Base-by-base conservation (phyloP, 1,139 yeast genomes). In the Geotrichum fermentans region DNA sequence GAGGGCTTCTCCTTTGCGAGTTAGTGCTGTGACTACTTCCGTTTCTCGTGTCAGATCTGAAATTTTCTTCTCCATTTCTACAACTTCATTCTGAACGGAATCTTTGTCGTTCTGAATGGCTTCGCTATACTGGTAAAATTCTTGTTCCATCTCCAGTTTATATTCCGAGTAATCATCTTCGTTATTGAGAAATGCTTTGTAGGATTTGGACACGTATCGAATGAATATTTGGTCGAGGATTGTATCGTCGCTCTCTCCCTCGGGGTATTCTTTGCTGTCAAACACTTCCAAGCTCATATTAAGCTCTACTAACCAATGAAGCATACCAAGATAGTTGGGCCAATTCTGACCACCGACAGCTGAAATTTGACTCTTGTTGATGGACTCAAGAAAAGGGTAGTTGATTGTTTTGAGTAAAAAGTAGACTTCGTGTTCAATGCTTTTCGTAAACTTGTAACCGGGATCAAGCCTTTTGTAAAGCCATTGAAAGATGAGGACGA, bases 291-390 rank as follows among this genome's bases (percentile, higher is more conserved):
- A 65, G 47, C 77, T 72, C 26, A 71, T 68, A 56, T 75, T 78
- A 32, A 83, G 68, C 58, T 78, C 78, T 11, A 84, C 80, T 43
- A 87, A 63, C 96, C 96, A 87, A 64, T 83, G 80, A 29, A 88
- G 70, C 75, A 89, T 79, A 1, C 94, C 96, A 46, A 89, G 67
- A 59, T 87, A 84, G 20, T 78, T 76, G 14, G 88, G 90, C 97
- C 97, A 88, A 59, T 83, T 83, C 51, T 83, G 83, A 1, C 96
- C 95, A 1, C 96, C 96, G 6, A 88, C 96, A 0, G 96, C 96
- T 44, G 90, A 81, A 32, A 89, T 81, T 62, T 87, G 95, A 0
- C 92, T 82, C 60, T 89, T 79, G 63, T 83, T 85, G 40, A 89
- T 81, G 0, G 85, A 73, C 40, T 86, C 95, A 51, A 88, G 66